Base-by-base conservation (phyloP, 148 eudicot species). In the Simmondsia chinensis region DNA sequence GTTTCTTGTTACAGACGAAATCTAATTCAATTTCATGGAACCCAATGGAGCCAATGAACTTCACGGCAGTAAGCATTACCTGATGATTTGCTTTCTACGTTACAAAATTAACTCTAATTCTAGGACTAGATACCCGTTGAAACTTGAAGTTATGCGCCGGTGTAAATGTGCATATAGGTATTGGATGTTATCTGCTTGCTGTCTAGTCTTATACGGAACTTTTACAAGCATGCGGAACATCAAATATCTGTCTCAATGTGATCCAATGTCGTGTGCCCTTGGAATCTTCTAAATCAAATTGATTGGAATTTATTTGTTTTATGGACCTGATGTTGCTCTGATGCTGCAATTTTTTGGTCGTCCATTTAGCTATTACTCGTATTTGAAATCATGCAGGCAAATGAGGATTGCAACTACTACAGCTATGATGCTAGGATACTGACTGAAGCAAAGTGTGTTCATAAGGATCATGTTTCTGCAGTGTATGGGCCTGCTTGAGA, bases 31-130 rank as follows among this genome's bases (percentile, higher is more conserved):
- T 91, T 42, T 47, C 77, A 33, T 91, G 99, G 99, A 91, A 91
- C 57, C 99, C 99, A 10, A 76, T 76, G 89, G 99, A 91, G 65
- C 89, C 99, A 11, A 76, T 91, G 83, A 91, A 91, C 73, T 86
- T 91, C 59, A 86, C 99, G 46, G 75, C 88, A 53, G 99, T 91
- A 75, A 76, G 99, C 46, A 11, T 28, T 21, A 17, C 7, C 30
- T 33, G n/a, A 14, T 4, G 20, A 5, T 7, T 18, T 47, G 22
- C n/a, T n/a, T n/a, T n/a, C 8, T 23, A 29, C 11, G 7, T 17
- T 37, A 9, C 23, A 25, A 43, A 9, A 20, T 5, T 37, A 39
- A 19, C n/a, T 52, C 27, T 31, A 28, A 1, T 3, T 20, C n/a
- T 9, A 15, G 6, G 19, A 27, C 25, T 18, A 9, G 21, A 9